Evolutionary conservation across 257 asterid genomes (phyloP).

Genomic region (Knoxia roxburghii): DNA sequence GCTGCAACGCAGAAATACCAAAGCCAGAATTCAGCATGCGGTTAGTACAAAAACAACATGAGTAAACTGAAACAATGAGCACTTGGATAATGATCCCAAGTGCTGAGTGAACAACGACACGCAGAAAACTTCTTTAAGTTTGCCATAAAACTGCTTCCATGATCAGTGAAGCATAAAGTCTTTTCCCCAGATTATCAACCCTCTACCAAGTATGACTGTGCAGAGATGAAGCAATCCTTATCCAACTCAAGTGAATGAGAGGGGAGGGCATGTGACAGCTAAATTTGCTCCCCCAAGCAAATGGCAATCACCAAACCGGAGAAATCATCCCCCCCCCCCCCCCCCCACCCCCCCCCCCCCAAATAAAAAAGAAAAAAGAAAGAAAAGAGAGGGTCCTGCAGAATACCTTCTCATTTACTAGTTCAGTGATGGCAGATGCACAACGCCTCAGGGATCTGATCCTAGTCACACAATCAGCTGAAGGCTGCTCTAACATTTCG

Average conservation of each 20-base stretch:
- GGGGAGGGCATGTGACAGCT: not conserved
- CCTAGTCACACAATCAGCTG: slow-evolving; percentile 63
- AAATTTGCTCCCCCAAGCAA: not conserved
- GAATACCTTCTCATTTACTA: slow-evolving; percentile 71
- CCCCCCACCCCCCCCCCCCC: too few relatives aligned
- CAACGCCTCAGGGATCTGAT: slow-evolving; percentile 58
- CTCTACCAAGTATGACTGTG: not conserved
- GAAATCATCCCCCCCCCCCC: too few relatives aligned
- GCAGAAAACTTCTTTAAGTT: too few relatives aligned
- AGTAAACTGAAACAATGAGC: not conserved
- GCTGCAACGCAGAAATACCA: not conserved
- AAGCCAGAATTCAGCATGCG: not conserved
- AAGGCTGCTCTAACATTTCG: slow-evolving; percentile 49
- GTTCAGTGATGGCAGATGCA: slow-evolving; percentile 62
- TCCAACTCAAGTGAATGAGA: not conserved
- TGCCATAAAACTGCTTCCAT: too few relatives aligned
- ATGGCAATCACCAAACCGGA: slow-evolving; percentile 4
- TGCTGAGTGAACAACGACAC: too few relatives aligned
- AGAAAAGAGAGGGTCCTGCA: not conserved
- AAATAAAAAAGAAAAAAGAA: not conserved
- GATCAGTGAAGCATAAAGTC: too few relatives aligned
- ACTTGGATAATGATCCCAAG: too few relatives aligned
- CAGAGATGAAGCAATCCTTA: not conserved
- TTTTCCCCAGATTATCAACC: not conserved
- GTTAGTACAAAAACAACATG: not conserved